Conservation (phyloP, 345 rosid species). For the Sisymbrium irio region DNA sequence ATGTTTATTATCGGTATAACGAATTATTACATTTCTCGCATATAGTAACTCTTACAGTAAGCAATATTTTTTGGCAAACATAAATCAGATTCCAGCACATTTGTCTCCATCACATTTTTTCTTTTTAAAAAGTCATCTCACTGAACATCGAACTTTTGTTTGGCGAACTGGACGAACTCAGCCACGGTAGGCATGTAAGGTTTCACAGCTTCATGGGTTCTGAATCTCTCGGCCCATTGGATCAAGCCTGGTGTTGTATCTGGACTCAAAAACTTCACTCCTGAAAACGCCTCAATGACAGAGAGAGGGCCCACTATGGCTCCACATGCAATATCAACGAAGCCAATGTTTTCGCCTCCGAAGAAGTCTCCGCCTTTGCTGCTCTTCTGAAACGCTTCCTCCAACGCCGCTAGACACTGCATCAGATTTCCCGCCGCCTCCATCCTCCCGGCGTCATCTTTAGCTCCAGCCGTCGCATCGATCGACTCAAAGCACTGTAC, state of each 20-base stretch:
- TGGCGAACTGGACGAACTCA: constrained; percentile 42
- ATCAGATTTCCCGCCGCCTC: constrained; percentile 29
- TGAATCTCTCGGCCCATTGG: constrained; percentile 54
- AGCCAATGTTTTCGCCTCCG: constrained; percentile 66
- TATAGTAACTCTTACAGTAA: neutral
- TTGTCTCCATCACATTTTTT: neutral
- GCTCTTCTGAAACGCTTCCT: constrained; percentile 50
- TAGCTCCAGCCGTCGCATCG: constrained; percentile 28
- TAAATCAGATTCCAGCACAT: neutral
- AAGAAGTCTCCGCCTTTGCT: constrained; percentile 72
- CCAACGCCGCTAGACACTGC: constrained; percentile 47
- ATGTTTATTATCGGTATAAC: neutral
- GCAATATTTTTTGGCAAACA: neutral
- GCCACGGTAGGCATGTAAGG: constrained; percentile 60
- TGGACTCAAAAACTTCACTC: constrained; percentile 41
- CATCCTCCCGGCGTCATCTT: constrained; percentile 44
- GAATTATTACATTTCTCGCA: neutral
- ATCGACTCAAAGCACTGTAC: constrained; percentile 52
- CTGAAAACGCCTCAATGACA: constrained; percentile 39
- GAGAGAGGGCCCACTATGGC: constrained; percentile 51
- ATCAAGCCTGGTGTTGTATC: constrained; percentile 48
- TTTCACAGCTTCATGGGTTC: constrained; percentile 58
- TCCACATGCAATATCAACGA: constrained; percentile 63
- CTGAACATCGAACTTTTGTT: constrained; percentile 25
- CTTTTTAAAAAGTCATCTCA: neutral